A percentile compares a stretch with the other conserved stretches of the same genome.
phyloP scores from a whole-genome alignment of 1,284 basidiomycete genomes.

The Rhizoctonia solani region DNA sequence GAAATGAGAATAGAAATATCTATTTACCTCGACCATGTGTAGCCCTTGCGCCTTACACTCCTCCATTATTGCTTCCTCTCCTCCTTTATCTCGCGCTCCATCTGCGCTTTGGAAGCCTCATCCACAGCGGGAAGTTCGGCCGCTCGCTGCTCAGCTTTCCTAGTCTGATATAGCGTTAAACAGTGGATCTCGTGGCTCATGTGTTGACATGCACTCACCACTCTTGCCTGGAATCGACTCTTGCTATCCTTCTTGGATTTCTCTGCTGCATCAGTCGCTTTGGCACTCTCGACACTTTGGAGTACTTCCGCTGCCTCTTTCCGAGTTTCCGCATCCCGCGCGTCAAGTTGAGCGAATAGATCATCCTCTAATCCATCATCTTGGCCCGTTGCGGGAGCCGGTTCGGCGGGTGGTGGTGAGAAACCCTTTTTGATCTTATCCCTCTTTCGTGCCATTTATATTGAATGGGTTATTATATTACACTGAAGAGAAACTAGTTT shows the following conservation, averaged over 20 bases:
- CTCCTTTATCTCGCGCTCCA: constrained; percentile 73
- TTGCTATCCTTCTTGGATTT: constrained; percentile 66
- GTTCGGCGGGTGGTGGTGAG: constrained; percentile 42
- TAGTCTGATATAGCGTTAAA: constrained; percentile 56
- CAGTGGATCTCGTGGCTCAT: not conserved
- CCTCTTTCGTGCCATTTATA: constrained; percentile 39
- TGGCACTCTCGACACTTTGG: constrained; percentile 50
- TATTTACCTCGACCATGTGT: constrained; percentile 67
- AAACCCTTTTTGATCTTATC: constrained; percentile 58
- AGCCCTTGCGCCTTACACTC: constrained; percentile 71
- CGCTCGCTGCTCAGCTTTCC: constrained; percentile 73
- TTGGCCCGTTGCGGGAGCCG: constrained; percentile 50
- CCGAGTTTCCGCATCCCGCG: constrained; percentile 56
- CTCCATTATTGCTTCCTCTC: constrained; percentile 68
- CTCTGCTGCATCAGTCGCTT: constrained; percentile 45
- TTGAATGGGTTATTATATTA: not conserved
- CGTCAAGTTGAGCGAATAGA: constrained; percentile 72
- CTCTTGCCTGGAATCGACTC: constrained; percentile 74
- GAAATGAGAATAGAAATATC: no score
- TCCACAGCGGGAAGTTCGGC: constrained; percentile 63
- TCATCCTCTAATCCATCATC: constrained; percentile 70
- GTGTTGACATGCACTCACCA: constrained; percentile 55
- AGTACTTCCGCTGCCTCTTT: constrained; percentile 56
- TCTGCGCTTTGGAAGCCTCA: constrained; percentile 63
- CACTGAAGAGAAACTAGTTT: not conserved